Percentiles rank a stretch among this genome's conserved stretches.
Conservation (phyloP, 1,284 basidiomycete genomes). For the Fomitopsis betulina region DNA sequence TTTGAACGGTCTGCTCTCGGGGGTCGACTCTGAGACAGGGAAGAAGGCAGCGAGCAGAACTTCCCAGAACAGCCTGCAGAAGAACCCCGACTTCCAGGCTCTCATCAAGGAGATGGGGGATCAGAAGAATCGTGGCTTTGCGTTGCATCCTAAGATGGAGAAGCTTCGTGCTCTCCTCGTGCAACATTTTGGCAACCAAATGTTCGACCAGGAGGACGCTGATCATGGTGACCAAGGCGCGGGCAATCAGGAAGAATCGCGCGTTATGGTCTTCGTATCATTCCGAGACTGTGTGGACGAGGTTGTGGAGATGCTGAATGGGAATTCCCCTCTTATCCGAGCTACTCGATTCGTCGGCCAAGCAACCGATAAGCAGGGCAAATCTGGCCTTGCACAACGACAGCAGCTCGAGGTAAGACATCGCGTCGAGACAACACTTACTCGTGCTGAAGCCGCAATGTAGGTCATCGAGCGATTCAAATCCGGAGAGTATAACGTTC, state of each 20-base stretch:
- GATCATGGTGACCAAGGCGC: conserved; percentile 21
- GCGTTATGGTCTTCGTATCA: conserved; percentile 95
- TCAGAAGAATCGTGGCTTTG: conserved; percentile 49
- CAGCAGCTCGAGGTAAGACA: conserved; percentile 81
- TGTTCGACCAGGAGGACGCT: conserved; percentile 45
- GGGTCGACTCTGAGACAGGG: conserved; percentile 27
- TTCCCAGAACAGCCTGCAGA: conserved; percentile 37
- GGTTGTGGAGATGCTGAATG: conserved; percentile 76
- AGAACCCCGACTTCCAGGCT: conserved; percentile 56
- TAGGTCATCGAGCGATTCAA: conserved; percentile 88
- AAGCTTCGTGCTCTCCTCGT: conserved; percentile 73
- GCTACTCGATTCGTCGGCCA: conserved; percentile 91
- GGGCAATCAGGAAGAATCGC: conserved; percentile 42
- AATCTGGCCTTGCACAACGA: conserved; percentile 87
- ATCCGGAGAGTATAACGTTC: conserved; percentile 81
- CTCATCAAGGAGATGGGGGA: conserved; percentile 61
- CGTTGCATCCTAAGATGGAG: conserved; percentile 91
- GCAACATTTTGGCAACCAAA: conserved; percentile 71
- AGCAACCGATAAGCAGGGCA: conserved; percentile 79
- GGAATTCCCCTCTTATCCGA: conserved; percentile 69
- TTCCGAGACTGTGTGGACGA: conserved; percentile 90
- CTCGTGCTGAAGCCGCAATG: conserved; percentile 6
- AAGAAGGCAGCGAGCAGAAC: conserved; percentile 36
- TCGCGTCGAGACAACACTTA: background rate
- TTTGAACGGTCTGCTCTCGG: conserved; percentile 42